Evolutionary conservation across 1,139 yeast genomes (phyloP).

Genomic region (Debaryomycetaceae sp.): DNA sequence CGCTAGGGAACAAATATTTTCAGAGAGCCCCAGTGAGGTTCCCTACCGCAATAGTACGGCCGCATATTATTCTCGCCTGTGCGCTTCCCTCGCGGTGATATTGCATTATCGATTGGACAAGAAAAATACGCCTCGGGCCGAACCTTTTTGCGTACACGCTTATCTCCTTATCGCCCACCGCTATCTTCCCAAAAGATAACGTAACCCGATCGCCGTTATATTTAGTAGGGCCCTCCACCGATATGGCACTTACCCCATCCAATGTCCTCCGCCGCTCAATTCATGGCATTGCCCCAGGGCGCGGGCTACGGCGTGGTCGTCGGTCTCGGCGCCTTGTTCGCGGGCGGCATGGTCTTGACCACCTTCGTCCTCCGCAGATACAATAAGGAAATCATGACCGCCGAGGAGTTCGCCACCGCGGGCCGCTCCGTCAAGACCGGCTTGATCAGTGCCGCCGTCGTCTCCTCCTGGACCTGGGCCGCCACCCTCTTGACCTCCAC

Average conservation of each 20-base stretch:
- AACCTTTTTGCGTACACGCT: too few relatives aligned
- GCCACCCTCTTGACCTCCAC: constrained; percentile 67
- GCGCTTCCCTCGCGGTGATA: too few relatives aligned
- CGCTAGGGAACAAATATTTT: too few relatives aligned
- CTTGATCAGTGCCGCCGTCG: constrained; percentile 76
- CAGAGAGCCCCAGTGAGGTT: too few relatives aligned
- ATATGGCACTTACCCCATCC: neutral
- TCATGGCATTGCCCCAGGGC: constrained; percentile 45
- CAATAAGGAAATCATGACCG: constrained; percentile 71
- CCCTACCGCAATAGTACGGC: too few relatives aligned
- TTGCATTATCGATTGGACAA: too few relatives aligned
- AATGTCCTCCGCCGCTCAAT: constrained; percentile 2
- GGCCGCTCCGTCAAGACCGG: constrained; percentile 73
- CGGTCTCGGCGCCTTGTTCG: constrained; percentile 77
- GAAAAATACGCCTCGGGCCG: too few relatives aligned
- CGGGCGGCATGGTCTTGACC: constrained; percentile 66
- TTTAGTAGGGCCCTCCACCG: too few relatives aligned
- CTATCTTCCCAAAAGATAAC: too few relatives aligned
- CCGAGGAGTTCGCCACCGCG: constrained; percentile 85
- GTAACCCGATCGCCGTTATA: too few relatives aligned
- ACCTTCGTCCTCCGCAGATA: constrained; percentile 63
- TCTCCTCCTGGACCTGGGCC: constrained; percentile 92
- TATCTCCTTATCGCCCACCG: too few relatives aligned
- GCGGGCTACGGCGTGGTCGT: constrained; percentile 92
- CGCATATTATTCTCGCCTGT: too few relatives aligned